These are phyloP conservation scores for Aspergillus asperescens DNA, from an alignment of 495 filamentous ascomycete genomes.

Conservation along the genomic window DNA sequence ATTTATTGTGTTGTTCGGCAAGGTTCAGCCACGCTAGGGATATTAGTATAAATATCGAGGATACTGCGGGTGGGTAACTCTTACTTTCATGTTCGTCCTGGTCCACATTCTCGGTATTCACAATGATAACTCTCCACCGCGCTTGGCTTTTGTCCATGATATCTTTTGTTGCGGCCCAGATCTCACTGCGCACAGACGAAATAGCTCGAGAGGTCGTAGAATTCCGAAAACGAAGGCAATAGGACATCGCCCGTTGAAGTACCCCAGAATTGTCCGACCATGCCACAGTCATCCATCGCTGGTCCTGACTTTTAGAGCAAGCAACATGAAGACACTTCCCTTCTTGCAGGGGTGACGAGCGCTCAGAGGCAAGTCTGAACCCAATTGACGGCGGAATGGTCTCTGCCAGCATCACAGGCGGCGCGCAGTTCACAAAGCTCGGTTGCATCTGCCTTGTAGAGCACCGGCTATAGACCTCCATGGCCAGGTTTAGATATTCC, in stretches of 20 bases:
- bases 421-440: slow-evolving; percentile 46
- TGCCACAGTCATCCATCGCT: slow-evolving; percentile 82
- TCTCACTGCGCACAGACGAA: slow-evolving; percentile 64
- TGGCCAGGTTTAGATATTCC: slow-evolving; percentile 62
- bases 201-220: slow-evolving; percentile 51
- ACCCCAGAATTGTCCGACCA: slow-evolving; percentile 85
- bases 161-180: slow-evolving; percentile 79
- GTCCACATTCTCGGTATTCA: slow-evolving; percentile 66
- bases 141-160: slow-evolving; percentile 66
- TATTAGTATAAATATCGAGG: slow-evolving; percentile 4
- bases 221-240: slow-evolving; percentile 66
- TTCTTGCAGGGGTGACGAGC: slow-evolving; percentile 65
- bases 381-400: slow-evolving; percentile 65
- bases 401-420: slow-evolving; percentile 72
- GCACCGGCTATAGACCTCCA: slow-evolving; percentile 87
- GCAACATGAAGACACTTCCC: slow-evolving; percentile 82
- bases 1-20: slow-evolving; percentile 41
- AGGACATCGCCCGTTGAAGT: slow-evolving; percentile 71
- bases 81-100: slow-evolving; percentile 64
- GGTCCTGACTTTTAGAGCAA: slow-evolving; percentile 74
- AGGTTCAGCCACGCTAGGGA: slow-evolving; percentile 43
- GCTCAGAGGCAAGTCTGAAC: slow-evolving; percentile 64
- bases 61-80: neutral
- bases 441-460: slow-evolving; percentile 45
- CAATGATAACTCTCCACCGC: slow-evolving; percentile 75